These are phyloP conservation scores for Spergularia bocconei DNA, from an alignment of 148 eudicot species.

Conservation along the genomic window DNA sequence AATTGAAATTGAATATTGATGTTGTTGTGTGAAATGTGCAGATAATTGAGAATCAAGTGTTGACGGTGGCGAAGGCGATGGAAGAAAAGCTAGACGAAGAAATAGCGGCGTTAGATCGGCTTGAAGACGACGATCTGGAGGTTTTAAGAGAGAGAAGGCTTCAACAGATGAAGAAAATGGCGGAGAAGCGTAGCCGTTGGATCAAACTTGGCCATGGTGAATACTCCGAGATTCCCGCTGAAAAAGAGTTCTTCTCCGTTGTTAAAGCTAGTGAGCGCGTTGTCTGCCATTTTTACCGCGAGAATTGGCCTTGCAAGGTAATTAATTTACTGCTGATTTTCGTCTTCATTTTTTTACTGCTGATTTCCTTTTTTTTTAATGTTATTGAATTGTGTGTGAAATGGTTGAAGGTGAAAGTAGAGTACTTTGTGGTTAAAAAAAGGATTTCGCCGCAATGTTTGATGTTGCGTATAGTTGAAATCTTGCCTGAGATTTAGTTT, in stretches of 20 bases:
- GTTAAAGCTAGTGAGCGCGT: constrained; percentile 92
- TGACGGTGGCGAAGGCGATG: constrained; percentile 81
- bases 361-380: background rate
- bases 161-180: constrained; percentile 96
- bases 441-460: background rate
- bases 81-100: constrained; percentile 90
- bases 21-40: constrained; percentile 23
- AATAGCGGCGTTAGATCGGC: constrained; percentile 72
- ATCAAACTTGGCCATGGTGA: constrained; percentile 85
- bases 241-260: constrained; percentile 75
- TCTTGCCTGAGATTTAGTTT: background rate
- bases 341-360: background rate
- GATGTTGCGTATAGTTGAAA: background rate
- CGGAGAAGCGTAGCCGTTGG: constrained; percentile 88
- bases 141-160: constrained; percentile 72
- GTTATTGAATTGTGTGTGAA: background rate
- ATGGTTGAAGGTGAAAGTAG: background rate
- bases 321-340: too few species aligned
- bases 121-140: constrained; percentile 85
- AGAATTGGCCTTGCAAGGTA: constrained; percentile 99
- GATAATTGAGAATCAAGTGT: constrained; percentile 79
- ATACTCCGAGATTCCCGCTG: constrained; percentile 75
- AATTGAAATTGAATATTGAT: background rate
- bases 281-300: constrained; percentile 93
- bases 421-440: background rate